These are phyloP conservation scores for Botryotinia narcissicola DNA, from an alignment of 2,329 filamentous ascomycete genomes.

Conservation along the genomic window DNA sequence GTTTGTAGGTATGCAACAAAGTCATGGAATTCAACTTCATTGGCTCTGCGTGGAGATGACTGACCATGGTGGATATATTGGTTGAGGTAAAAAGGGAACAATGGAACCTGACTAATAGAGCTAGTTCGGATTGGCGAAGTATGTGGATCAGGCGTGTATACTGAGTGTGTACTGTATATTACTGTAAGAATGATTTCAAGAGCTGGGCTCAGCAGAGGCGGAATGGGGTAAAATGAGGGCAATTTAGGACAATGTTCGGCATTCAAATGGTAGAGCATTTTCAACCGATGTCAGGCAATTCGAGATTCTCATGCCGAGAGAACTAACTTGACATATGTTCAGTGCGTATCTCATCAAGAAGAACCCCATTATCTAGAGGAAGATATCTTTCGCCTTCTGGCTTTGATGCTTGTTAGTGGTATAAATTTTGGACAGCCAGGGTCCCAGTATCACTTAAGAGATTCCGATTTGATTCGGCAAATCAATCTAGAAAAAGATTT, in stretches of 20 bases:
- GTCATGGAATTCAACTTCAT: too few relatives aligned
- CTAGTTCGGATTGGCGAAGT: background rate
- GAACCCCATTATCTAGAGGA: background rate
- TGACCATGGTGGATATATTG: background rate
- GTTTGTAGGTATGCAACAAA: background rate
- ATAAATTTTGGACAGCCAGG: background rate
- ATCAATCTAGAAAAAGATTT: background rate
- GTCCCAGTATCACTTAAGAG: background rate
- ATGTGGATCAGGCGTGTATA: background rate
- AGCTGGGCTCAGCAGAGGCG: background rate
- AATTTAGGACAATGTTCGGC: background rate
- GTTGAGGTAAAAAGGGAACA: background rate
- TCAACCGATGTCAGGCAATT: background rate
- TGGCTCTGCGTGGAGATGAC: too few relatives aligned
- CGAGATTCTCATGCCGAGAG: accelerated
- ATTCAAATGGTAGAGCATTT: background rate
- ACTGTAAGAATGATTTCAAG: background rate
- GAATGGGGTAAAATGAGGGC: background rate
- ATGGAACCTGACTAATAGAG: background rate
- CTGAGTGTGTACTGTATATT: background rate
- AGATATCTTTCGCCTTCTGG: background rate
- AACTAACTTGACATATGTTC: background rate
- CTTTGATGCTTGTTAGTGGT: background rate
- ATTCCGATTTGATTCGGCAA: background rate
- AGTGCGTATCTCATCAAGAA: background rate